Conservation (phyloP, 495 filamentous ascomycete species). For the Podospora didyma region DNA sequence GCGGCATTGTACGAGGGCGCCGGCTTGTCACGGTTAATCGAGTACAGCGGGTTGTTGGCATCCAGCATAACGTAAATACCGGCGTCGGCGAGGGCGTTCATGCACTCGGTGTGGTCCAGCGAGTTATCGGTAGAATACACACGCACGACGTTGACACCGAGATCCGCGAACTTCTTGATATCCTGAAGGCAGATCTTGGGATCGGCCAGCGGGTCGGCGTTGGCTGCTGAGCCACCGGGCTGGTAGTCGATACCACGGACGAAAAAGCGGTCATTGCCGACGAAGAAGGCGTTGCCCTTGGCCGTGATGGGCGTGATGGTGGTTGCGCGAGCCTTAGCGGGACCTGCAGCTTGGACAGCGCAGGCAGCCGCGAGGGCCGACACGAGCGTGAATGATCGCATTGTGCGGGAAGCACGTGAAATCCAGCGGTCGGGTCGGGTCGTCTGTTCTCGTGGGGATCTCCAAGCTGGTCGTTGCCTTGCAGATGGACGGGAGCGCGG, state of each 20-base stretch:
- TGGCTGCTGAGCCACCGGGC: slow-evolving; percentile 68
- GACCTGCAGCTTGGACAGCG: slow-evolving; percentile 47
- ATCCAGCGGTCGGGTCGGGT: not conserved
- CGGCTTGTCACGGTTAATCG: slow-evolving; percentile 47
- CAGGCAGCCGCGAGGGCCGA: slow-evolving; percentile 53
- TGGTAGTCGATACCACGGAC: slow-evolving; percentile 96
- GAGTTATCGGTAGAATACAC: slow-evolving; percentile 95
- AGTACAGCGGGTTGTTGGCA: slow-evolving; percentile 46
- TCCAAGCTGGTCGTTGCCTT: no score
- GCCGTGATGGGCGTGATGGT: slow-evolving; percentile 37
- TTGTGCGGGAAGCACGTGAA: slow-evolving; percentile 37
- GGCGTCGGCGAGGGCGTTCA: slow-evolving; percentile 74
- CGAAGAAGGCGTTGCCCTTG: slow-evolving; percentile 71
- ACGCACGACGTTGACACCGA: slow-evolving; percentile 89
- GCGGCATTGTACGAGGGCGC: slow-evolving; percentile 79
- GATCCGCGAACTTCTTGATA: slow-evolving; percentile 75
- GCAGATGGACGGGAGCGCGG: not conserved
- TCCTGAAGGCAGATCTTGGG: slow-evolving; percentile 71
- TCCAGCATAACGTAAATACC: slow-evolving; percentile 93
- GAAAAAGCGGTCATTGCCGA: slow-evolving; percentile 81
- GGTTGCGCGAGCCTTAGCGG: slow-evolving; percentile 48
- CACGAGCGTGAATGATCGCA: slow-evolving; percentile 50
- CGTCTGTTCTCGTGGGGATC: not conserved
- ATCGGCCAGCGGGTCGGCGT: slow-evolving; percentile 82
- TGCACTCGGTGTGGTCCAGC: slow-evolving; percentile 76